These are phyloP conservation scores for Psilocybe cyanescens DNA, from an alignment of 768 basidiomycete genomes.

Conservation along the genomic window DNA sequence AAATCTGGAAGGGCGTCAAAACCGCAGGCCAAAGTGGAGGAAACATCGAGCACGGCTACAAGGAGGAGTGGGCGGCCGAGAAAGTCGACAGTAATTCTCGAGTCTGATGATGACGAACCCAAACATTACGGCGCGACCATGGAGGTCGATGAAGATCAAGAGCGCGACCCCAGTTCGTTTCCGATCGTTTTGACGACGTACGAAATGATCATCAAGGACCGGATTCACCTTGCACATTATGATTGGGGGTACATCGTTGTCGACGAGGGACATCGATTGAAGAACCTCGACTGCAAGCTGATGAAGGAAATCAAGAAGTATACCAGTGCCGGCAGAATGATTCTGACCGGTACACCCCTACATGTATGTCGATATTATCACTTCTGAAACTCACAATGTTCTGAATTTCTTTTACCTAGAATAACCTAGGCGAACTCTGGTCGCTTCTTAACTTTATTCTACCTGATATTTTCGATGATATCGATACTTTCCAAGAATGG, in stretches of 20 bases:
- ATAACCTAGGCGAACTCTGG: constrained; percentile 96
- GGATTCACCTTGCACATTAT: constrained; percentile 60
- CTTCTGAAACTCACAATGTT: constrained; percentile 1
- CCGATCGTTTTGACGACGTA: constrained; percentile 92
- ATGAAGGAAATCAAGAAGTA: constrained; percentile 92
- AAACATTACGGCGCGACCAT: background rate
- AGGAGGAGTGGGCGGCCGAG: constrained; percentile 19
- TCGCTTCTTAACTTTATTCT: constrained; percentile 94
- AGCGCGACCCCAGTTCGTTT: constrained; percentile 43
- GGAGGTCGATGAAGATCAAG: constrained; percentile 4
- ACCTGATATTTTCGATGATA: constrained; percentile 90
- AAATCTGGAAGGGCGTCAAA: constrained; percentile 18
- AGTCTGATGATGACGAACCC: constrained; percentile 25
- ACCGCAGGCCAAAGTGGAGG: background rate
- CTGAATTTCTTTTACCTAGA: constrained; percentile 55
- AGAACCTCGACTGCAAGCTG: constrained; percentile 91
- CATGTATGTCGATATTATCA: constrained; percentile 59
- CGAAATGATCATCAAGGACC: constrained; percentile 90
- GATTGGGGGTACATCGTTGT: constrained; percentile 94
- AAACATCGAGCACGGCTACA: background rate
- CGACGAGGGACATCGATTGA: constrained; percentile 93
- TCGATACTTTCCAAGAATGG: constrained; percentile 92
- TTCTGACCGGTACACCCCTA: constrained; percentile 94
- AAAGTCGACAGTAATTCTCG: constrained; percentile 24
- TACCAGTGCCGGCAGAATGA: constrained; percentile 82